Percentiles rank a stretch among this genome's conserved stretches.
phyloP scores from a whole-genome alignment of 1,284 basidiomycete genomes.

The Xerocomus amazonicus region DNA sequence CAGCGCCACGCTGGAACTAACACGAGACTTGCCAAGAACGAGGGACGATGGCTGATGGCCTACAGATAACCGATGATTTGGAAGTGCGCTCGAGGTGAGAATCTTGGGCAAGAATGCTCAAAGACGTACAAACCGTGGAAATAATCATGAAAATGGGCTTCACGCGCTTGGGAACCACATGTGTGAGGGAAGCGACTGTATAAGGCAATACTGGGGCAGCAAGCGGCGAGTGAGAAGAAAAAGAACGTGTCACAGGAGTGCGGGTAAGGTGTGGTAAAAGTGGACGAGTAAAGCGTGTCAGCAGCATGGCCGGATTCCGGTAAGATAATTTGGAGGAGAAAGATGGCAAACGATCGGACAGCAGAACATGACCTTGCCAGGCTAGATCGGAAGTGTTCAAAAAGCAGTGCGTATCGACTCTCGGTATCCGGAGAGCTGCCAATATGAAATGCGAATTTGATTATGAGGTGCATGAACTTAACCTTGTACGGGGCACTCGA shows the following conservation, averaged over 20 bases:
- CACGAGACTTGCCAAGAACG: conserved; percentile 29
- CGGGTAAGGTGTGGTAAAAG: conserved; percentile 53
- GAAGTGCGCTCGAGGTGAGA: conserved; percentile 27
- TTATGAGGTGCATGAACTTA: conserved; percentile 36
- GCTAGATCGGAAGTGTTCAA: conserved; percentile 22
- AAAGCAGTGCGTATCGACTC: conserved; percentile 17
- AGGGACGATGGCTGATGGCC: conserved; percentile 14
- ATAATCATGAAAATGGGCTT: conserved; percentile 28
- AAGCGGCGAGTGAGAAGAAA: conserved; percentile 43
- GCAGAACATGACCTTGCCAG: conserved; percentile 24
- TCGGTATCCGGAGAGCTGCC: conserved; percentile 27
- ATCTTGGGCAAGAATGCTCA: conserved; percentile 34
- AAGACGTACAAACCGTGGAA: conserved; percentile 37
- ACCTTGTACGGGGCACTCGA: conserved; percentile 34
- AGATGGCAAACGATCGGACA: conserved; percentile 41
- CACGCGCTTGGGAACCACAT: conserved; percentile 34
- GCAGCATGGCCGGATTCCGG: conserved; percentile 56
- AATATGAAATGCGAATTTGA: conserved; percentile 38
- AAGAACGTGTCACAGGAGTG: conserved; percentile 56
- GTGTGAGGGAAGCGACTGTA: conserved; percentile 39
- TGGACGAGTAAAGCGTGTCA: conserved; percentile 49
- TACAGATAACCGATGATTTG: conserved; percentile 28
- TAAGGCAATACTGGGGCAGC: conserved; percentile 55
- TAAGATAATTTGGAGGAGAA: conserved; percentile 52
- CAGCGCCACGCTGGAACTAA: conserved; percentile 28